These are phyloP conservation scores for Xylaria sp. DNA, from an alignment of 495 filamentous ascomycete species.

Conservation along the genomic window DNA sequence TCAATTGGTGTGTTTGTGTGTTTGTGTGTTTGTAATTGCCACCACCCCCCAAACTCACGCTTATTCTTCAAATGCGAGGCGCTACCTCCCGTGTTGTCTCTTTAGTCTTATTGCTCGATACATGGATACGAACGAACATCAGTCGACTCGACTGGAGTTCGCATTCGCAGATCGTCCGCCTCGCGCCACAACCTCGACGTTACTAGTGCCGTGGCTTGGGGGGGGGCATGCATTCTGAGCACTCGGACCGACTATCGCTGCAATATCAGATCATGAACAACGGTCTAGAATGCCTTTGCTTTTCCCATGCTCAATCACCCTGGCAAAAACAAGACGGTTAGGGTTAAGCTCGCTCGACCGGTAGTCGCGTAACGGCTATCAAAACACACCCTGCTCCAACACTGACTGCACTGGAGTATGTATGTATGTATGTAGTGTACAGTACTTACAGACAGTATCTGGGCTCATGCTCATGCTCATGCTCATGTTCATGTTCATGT, in stretches of 20 bases:
- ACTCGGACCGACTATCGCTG: slow-evolving; percentile 23
- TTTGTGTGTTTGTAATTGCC: no score
- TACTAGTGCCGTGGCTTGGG: slow-evolving; percentile 10
- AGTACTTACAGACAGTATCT: no score
- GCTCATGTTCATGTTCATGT: no score
- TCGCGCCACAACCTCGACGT: slow-evolving; percentile 1
- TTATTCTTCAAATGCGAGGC: neutral
- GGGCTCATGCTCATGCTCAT: no score
- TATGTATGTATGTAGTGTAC: no score
- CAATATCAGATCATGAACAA: slow-evolving; percentile 28
- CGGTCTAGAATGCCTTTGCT: slow-evolving; percentile 15
- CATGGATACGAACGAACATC: neutral
- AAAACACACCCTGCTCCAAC: slow-evolving; percentile 1
- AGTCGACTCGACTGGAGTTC: no score
- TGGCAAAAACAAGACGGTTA: neutral
- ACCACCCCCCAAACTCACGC: neutral
- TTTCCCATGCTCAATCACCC: slow-evolving; percentile 2
- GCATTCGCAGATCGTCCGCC: neutral
- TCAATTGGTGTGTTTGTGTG: no score
- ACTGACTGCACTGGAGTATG: no score
- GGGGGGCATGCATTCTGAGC: slow-evolving; percentile 15
- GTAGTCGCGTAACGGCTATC: slow-evolving; percentile 14
- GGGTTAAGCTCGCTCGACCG: slow-evolving; percentile 22
- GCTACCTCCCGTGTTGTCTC: neutral
- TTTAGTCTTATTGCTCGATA: neutral